These are phyloP conservation scores for Chlamydomonas schloesseri DNA, from an alignment of 139 green algal genomes.

Conservation along the genomic window DNA sequence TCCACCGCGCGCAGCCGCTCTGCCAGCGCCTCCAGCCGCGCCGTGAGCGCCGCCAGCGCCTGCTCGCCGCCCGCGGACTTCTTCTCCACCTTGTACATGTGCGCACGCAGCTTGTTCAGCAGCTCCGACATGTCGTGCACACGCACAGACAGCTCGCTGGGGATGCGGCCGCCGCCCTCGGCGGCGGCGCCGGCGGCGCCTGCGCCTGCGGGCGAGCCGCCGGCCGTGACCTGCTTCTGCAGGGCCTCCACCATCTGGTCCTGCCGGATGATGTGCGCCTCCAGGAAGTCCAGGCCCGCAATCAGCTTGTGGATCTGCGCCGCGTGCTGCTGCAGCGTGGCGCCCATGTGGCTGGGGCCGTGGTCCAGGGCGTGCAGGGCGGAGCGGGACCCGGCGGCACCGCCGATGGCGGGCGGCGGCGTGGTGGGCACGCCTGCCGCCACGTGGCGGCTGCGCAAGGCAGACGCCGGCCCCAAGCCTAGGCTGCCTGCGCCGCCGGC, in stretches of 20 bases:
- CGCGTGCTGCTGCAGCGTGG: constrained; percentile 52
- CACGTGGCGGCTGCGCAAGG: neutral
- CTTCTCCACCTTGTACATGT: constrained; percentile 61
- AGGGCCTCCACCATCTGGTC: constrained; percentile 52
- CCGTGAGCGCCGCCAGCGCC: neutral
- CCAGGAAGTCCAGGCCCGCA: constrained; percentile 58
- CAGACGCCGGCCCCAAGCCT: neutral
- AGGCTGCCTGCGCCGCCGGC: neutral
- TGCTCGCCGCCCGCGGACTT: constrained; percentile 13
- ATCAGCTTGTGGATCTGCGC: constrained; percentile 61
- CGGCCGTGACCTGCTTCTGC: constrained; percentile 52
- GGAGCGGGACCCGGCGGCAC: neutral
- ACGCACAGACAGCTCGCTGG: constrained; percentile 46
- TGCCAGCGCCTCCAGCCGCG: constrained; percentile 14
- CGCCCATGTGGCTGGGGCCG: neutral
- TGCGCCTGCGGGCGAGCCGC: neutral
- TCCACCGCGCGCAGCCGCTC: neutral
- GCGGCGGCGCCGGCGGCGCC: no score
- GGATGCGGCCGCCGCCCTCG: constrained; percentile 6
- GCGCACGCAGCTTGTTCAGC: constrained; percentile 50
- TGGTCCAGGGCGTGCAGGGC: constrained; percentile 4
- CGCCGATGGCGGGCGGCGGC: neutral
- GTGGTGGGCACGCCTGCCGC: neutral
- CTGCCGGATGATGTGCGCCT: constrained; percentile 57
- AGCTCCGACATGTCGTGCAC: constrained; percentile 54